phyloP scores from a whole-genome alignment of 306 rosid genomes.

The Castanea mollissima region DNA sequence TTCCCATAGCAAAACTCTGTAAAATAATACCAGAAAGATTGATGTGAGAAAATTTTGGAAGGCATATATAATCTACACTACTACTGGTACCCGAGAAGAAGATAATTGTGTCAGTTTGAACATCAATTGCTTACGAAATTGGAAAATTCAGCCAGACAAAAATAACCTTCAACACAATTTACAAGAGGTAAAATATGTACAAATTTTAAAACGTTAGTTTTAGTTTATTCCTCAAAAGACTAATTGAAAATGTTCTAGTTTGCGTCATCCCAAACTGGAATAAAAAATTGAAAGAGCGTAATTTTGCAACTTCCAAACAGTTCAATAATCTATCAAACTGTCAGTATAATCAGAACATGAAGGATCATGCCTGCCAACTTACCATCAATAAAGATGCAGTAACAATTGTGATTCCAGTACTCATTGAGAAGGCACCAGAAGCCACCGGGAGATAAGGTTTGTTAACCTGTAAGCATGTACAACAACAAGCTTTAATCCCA shows the following conservation, averaged over 20 bases:
- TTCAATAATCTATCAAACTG: neutral
- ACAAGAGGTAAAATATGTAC: too few relatives aligned
- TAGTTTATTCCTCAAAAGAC: too few relatives aligned
- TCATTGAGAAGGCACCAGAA: slow-evolving; percentile 25
- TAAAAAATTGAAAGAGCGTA: too few relatives aligned
- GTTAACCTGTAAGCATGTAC: slow-evolving; percentile 14
- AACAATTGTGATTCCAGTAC: slow-evolving; percentile 22
- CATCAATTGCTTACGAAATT: neutral
- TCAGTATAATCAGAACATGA: neutral
- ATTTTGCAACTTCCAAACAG: too few relatives aligned
- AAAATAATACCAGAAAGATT: neutral
- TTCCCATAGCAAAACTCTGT: slow-evolving; percentile 29
- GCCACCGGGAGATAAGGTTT: slow-evolving; percentile 25
- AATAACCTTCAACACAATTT: neutral
- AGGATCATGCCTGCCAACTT: neutral
- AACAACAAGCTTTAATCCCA: neutral
- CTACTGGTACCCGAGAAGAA: too few relatives aligned
- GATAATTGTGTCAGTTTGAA: neutral
- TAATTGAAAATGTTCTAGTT: too few relatives aligned
- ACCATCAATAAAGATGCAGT: slow-evolving; percentile 15
- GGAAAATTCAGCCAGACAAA: neutral
- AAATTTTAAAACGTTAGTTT: too few relatives aligned
- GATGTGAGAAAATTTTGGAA: neutral
- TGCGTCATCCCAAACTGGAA: too few relatives aligned
- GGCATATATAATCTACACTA: too few relatives aligned